phyloP scores from a whole-genome alignment of 176 grass and related monocot species.

The Bonia amplexicaulis region DNA sequence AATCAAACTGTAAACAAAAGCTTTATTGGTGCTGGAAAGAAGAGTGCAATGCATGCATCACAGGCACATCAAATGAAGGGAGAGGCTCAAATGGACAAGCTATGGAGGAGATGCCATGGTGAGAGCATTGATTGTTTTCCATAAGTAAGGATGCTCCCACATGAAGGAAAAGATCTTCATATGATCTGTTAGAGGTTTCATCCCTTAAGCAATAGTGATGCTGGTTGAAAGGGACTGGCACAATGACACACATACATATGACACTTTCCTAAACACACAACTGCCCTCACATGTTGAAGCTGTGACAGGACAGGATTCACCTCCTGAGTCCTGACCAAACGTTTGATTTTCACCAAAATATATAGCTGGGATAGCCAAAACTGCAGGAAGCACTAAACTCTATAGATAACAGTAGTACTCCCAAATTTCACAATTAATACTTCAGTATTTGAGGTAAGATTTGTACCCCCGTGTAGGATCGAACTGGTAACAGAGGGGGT shows the following conservation, averaged over 20 bases:
- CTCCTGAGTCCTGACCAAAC: background rate
- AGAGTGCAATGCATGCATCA: constrained; percentile 8
- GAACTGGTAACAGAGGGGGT: too few species aligned
- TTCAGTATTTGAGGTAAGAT: constrained; percentile 21
- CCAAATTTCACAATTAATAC: background rate
- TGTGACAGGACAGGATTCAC: background rate
- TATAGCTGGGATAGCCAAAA: background rate
- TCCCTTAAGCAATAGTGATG: constrained; percentile 45
- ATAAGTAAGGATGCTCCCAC: constrained; percentile 33
- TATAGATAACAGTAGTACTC: background rate
- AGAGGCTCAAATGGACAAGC: constrained; percentile 19
- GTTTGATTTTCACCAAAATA: constrained; percentile 10
- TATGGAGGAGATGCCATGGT: constrained; percentile 31
- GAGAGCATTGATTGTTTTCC: constrained; percentile 45
- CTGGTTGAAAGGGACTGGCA: constrained; percentile 39
- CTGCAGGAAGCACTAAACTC: background rate
- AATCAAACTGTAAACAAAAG: constrained; percentile 5
- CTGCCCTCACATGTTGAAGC: constrained; percentile 22
- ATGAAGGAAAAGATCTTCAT: constrained; percentile 53
- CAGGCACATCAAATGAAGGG: constrained; percentile 21
- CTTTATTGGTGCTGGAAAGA: background rate
- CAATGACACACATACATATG: constrained; percentile 17
- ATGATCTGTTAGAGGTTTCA: constrained; percentile 29
- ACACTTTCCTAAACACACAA: constrained; percentile 49
- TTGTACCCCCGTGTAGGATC: too few species aligned